Evolutionary conservation across 306 rosid genomes (phyloP), one percentile per base, ranked within the genome.

Genomic region (Cicer pinnatifidum): DNA sequence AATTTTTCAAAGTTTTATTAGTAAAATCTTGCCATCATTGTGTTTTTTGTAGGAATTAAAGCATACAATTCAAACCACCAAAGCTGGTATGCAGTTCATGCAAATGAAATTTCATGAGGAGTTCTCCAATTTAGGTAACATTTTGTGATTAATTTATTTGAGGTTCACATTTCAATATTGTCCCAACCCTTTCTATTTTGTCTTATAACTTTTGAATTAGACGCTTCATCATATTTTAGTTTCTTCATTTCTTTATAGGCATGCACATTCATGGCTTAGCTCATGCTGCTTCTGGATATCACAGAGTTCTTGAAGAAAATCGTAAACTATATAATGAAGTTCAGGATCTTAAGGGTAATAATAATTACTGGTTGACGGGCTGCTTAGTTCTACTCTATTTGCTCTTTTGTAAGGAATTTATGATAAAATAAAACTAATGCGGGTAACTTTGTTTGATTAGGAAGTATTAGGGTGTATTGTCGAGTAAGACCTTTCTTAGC

Each of bases 381-480:
- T 75, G 38, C 62, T 67, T 78, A 48, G 51, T 19, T 43, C 12
- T 57, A 19, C 23, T 65, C 11, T 50, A 52, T 44, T 60, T 7
- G 64, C 56, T 15, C 46, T 38, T 37, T 63, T 59, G 15, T 19
- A 67, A 72, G 33, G 45, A 16, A 61, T 67, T 72, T 46, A 43
- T 62, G 48, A 1, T 39, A 45, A 60, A 44, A 50, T 48, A 56
- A 35, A 59, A 61, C n/a, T 63, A 73, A 77, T 41, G 52, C 39
- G 64, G 6, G 13, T 33, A 72, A 58, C 75, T 82, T 48, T 75
- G 59, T 82, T 65, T 78, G 66, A 80, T 43, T 84, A 93, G 98
- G 98, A 80, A 93, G 97, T 81, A 93, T 93, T 66, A 88, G 98
- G 74, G 98, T 93, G 78, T 93, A 93, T 73, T 93, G 98, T 81